Conservation (phyloP, 1,284 basidiomycete genomes). For the Sanghuangporus weigelae region DNA sequence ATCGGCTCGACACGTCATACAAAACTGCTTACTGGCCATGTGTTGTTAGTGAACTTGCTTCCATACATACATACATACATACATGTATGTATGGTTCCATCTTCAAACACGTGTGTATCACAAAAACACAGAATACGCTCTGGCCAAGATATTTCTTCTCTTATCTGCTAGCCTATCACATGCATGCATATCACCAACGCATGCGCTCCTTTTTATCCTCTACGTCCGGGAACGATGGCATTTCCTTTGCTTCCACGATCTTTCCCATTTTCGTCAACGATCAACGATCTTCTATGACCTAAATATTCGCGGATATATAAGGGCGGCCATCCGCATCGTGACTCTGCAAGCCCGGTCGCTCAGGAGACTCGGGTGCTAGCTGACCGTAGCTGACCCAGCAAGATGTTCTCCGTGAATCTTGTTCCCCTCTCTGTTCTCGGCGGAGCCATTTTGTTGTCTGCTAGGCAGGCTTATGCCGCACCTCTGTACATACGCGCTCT, state of each 20-base stretch:
- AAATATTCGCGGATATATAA: background rate
- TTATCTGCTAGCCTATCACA: background rate
- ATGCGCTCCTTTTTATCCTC: background rate
- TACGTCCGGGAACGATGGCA: background rate
- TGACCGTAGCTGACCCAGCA: background rate
- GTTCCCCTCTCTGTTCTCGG: slow-evolving; percentile 1
- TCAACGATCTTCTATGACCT: background rate
- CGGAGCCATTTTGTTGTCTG: background rate
- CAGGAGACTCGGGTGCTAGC: background rate
- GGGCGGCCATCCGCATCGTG: background rate
- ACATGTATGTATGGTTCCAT: background rate
- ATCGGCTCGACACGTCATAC: background rate
- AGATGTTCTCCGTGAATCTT: background rate
- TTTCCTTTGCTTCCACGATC: background rate
- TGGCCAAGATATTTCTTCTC: background rate
- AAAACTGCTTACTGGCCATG: background rate
- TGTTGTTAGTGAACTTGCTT: background rate
- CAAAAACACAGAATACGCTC: background rate
- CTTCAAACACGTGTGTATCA: background rate
- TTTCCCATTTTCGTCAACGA: background rate
- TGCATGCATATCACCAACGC: background rate
- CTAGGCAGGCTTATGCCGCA: background rate
- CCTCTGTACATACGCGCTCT: slow-evolving; percentile 24
- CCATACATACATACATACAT: no score
- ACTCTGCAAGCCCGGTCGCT: background rate